Evolutionary conservation across 495 filamentous ascomycete species (phyloP).

Genomic region (Penicillium simplicissimum): DNA sequence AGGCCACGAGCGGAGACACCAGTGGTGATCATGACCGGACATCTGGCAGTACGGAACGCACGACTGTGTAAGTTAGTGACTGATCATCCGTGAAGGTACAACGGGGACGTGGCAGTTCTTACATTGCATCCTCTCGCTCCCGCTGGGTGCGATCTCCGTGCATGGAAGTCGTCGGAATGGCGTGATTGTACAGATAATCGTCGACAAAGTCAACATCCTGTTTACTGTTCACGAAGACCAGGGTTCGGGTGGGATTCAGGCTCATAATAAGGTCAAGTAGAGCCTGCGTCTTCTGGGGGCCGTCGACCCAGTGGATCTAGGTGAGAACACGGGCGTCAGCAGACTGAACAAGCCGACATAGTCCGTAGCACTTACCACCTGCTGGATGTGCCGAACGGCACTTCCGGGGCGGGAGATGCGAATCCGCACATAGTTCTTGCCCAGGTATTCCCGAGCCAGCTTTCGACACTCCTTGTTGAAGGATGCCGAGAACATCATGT

Average conservation of each 20-base stretch:
- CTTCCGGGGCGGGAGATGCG: constrained; percentile 83
- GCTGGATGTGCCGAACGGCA: constrained; percentile 75
- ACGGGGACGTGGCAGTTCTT: constrained; percentile 31
- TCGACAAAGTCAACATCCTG: constrained; percentile 75
- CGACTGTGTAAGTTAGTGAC: constrained; percentile 48
- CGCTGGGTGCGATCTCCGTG: constrained; percentile 84
- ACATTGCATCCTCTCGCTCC: constrained; percentile 92
- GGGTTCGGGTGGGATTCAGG: constrained; percentile 70
- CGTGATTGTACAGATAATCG: constrained; percentile 79
- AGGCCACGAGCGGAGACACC: constrained; percentile 86
- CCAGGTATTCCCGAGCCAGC: constrained; percentile 72
- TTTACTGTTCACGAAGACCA: constrained; percentile 89
- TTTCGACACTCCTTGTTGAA: constrained; percentile 77
- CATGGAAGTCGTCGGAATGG: constrained; percentile 80
- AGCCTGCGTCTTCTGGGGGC: constrained; percentile 62
- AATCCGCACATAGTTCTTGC: constrained; percentile 70
- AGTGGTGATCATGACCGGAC: constrained; percentile 82
- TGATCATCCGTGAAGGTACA: background rate
- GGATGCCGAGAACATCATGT: constrained; percentile 94
- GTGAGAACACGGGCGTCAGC: background rate
- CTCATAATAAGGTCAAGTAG: constrained; percentile 72
- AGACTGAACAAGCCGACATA: background rate
- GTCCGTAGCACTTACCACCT: constrained; percentile 47
- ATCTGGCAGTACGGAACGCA: constrained; percentile 71
- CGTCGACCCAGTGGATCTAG: constrained; percentile 63